These are phyloP conservation scores for Penicillium robsamsonii DNA, from an alignment of 495 filamentous ascomycete species.

Conservation along the genomic window DNA sequence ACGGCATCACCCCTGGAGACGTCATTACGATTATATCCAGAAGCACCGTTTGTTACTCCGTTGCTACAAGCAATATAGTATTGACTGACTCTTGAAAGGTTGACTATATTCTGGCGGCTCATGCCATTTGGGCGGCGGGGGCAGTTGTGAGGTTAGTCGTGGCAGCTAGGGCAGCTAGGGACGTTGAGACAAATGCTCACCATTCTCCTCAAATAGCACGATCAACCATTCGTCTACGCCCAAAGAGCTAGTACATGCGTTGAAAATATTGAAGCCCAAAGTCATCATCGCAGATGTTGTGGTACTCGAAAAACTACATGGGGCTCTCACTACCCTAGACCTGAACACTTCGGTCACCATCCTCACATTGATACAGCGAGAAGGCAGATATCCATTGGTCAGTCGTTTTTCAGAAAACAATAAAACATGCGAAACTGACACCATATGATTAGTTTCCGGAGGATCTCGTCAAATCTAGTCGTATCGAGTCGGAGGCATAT, in stretches of 20 bases:
- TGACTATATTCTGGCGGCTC: constrained; percentile 46
- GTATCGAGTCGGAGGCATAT: neutral
- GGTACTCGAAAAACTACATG: neutral
- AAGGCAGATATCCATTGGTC: neutral
- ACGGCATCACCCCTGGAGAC: neutral
- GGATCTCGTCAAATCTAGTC: neutral
- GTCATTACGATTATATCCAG: neutral
- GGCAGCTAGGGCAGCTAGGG: neutral
- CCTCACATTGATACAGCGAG: neutral
- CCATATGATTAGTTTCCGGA: neutral
- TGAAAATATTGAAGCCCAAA: constrained; percentile 62
- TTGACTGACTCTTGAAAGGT: neutral
- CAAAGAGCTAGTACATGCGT: constrained; percentile 70
- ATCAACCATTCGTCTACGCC: constrained; percentile 75
- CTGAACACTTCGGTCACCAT: neutral
- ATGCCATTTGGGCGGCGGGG: constrained; percentile 75
- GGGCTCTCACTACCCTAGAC: neutral
- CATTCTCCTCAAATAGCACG: constrained; percentile 34
- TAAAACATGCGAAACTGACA: neutral
- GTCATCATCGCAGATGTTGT: constrained; percentile 41
- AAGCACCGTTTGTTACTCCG: constrained; percentile 1
- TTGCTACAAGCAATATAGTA: neutral
- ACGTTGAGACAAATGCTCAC: neutral
- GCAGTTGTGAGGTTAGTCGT: constrained; percentile 49
- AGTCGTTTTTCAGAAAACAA: neutral